Evolutionary conservation across 495 filamentous ascomycete genomes (phyloP).

Genomic region (Penicillium canariense): DNA sequence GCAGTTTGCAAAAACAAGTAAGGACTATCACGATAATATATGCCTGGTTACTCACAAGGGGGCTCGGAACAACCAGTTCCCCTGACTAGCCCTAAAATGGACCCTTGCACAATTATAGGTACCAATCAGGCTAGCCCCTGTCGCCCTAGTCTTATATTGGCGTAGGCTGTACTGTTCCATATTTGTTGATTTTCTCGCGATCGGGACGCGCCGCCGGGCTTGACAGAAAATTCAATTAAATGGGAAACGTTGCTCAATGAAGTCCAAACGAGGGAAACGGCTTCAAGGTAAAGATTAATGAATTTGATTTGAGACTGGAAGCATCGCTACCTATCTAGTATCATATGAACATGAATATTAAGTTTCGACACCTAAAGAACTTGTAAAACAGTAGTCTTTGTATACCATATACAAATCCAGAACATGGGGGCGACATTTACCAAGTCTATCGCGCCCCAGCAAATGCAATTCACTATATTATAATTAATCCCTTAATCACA

Average conservation of each 20-base stretch:
- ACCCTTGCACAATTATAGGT: background rate
- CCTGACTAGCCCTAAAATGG: background rate
- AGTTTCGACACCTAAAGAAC: background rate
- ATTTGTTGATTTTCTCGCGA: background rate
- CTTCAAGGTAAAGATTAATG: background rate
- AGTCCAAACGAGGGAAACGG: background rate
- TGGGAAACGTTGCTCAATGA: background rate
- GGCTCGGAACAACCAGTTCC: background rate
- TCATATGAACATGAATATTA: background rate
- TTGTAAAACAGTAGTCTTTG: background rate
- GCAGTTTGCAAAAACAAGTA: background rate
- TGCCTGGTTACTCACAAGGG: background rate
- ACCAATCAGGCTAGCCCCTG: background rate
- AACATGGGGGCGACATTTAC: background rate
- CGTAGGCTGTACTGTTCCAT: background rate
- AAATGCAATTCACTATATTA: slow-evolving; percentile 2
- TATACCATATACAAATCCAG: background rate
- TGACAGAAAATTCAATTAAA: background rate
- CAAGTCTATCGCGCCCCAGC: background rate
- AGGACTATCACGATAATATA: background rate
- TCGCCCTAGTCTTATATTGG: background rate
- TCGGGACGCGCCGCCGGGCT: background rate
- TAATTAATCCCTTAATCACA: slow-evolving; percentile 11
- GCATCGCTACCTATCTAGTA: background rate
- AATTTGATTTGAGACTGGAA: background rate